These are phyloP conservation scores for Ascochyta pisi DNA, from an alignment of 2,329 filamentous ascomycete species.

Conservation along the genomic window DNA sequence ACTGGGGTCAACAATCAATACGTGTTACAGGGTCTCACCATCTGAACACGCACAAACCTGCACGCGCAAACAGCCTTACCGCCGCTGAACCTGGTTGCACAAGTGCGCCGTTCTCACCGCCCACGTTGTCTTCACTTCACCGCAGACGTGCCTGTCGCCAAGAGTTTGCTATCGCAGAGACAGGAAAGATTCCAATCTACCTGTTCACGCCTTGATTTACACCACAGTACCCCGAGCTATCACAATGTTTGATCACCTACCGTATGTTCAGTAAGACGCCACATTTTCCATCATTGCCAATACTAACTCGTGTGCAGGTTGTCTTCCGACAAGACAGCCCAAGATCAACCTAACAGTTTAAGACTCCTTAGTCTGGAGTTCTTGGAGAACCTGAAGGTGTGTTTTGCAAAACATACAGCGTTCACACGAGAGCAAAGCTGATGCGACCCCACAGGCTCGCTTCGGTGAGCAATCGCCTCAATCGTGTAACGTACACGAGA, in stretches of 20 bases:
- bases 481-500: conserved; percentile 21
- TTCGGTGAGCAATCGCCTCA: conserved; percentile 36
- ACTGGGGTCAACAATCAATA: conserved; percentile 6
- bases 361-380: conserved; percentile 22
- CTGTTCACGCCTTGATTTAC: neutral
- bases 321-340: conserved; percentile 9
- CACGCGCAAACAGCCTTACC: conserved; percentile 9
- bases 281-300: neutral
- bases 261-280: neutral
- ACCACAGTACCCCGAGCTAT: neutral
- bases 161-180: neutral
- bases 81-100: neutral
- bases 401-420: neutral
- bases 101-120: neutral
- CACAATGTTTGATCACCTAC: neutral
- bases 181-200: neutral
- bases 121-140: conserved; percentile 14
- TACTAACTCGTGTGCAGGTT: conserved; percentile 3
- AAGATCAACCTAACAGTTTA: neutral
- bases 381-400: conserved; percentile 31
- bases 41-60: conserved; percentile 1
- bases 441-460: conserved; percentile 18
- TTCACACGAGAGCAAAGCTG: neutral
- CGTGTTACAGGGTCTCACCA: conserved; percentile 3
- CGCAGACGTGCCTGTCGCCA: conserved; percentile 1